Percentiles rank a stretch among this genome's conserved stretches.
These are phyloP conservation scores for Rhytidiadelphus loreus DNA, from an alignment of 225 moss, liverwort and hornwort species.

Conservation along the genomic window DNA sequence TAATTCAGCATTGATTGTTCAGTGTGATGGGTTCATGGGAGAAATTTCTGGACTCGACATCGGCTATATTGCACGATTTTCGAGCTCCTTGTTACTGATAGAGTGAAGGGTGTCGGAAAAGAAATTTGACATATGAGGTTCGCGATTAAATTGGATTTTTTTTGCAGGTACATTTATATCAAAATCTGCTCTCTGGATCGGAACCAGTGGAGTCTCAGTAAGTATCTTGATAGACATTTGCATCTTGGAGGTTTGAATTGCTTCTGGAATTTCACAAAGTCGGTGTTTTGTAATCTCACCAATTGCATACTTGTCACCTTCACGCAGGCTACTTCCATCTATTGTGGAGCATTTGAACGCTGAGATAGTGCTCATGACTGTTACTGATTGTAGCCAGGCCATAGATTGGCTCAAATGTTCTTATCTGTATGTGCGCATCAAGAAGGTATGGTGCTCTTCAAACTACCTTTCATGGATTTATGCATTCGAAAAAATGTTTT, in stretches of 20 bases:
- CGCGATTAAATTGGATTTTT: neutral
- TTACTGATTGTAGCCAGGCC: conserved; percentile 87
- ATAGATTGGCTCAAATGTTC: conserved; percentile 99
- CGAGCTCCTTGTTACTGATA: neutral
- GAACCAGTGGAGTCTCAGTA: conserved; percentile 96
- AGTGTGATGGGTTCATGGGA: neutral
- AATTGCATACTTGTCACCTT: neutral
- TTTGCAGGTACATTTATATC: conserved; percentile 83
- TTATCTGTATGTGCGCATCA: conserved; percentile 83
- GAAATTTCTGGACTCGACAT: neutral
- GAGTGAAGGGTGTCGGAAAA: neutral
- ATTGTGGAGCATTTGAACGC: conserved; percentile 96
- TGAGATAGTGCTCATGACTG: conserved; percentile 91
- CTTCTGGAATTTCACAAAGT: neutral
- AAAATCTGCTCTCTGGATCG: conserved; percentile 80
- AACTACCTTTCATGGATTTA: neutral
- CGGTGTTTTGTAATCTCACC: neutral
- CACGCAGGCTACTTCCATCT: conserved; percentile 71
- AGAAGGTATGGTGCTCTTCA: conserved; percentile 41
- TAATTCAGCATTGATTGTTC: neutral
- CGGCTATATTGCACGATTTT: neutral
- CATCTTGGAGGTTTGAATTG: neutral
- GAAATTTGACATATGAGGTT: neutral
- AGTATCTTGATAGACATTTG: neutral
- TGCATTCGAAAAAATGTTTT: neutral